Base-by-base conservation (phyloP, 805 yeast genomes). In the Candida oleophila region DNA sequence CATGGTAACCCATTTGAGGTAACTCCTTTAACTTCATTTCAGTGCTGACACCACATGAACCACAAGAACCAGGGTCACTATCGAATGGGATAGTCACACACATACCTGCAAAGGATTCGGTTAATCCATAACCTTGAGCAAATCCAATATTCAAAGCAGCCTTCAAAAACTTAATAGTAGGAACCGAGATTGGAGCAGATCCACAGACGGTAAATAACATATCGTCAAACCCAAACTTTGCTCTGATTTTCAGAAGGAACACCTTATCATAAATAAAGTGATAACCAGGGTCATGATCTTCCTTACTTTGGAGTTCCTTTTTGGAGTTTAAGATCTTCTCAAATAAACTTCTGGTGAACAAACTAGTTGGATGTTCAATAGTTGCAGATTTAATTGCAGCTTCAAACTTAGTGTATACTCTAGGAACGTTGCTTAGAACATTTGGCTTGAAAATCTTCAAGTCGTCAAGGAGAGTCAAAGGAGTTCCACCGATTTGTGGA, bases 41-140 rank as follows among this genome's bases (percentile, higher is more conserved):
- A 15, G 72, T 56, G 21, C 77, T 71, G 8, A 80, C 66, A n/a
- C 85, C 87, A 3, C 65, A 60, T 14, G 45, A 12, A 16, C 68
- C 68, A 35, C 62, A 59, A 21, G 57, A 56, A 21, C 64, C 65
- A 3, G 74, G 70, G 33, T 63, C 55, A 25, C 65, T 51, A 46
- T 83, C 89, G 49, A 53, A 67, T 4, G 66, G 64, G 40, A 60
- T 61, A 49, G 69, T 60, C 62, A 71, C 52, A 19, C 71, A 62
- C 44, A 76, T 57, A 3, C 83, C 85, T 1, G 85, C 87, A 55
- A 82, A 77, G 14, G 83, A 71, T 61, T 83, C 89, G 4, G 87
- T 81, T 35, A 82, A 71, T 2, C 91, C 92, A 62, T 85, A 86
- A n/a, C 92, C 94, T 65, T 85, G 90, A 11, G 65, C 50, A 49